phyloP scores from a whole-genome alignment of 805 yeast genomes.

The Cyberlindnera mrakii region DNA sequence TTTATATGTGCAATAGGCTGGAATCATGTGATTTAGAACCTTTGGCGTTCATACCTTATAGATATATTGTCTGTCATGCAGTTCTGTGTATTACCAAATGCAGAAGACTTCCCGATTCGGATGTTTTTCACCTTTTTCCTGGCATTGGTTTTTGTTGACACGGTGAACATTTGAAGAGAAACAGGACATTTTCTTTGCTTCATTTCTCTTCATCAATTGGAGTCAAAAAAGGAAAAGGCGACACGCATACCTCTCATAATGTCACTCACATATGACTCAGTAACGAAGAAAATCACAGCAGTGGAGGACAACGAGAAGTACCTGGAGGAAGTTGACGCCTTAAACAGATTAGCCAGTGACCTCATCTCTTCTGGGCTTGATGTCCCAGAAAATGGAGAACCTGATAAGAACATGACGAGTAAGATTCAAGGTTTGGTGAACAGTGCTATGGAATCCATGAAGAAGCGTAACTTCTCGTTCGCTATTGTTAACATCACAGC shows the following conservation, averaged over 20 bases:
- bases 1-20: too few species aligned
- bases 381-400: conserved; percentile 52
- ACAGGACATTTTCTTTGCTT: too few species aligned
- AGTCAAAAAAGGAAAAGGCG: too few species aligned
- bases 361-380: conserved; percentile 29
- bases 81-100: too few species aligned
- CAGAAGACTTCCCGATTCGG: too few species aligned
- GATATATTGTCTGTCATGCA: too few species aligned
- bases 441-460: conserved; percentile 53
- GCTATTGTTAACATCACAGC: conserved; percentile 58
- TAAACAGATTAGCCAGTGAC: conserved; percentile 29
- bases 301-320: conserved; percentile 11
- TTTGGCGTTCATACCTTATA: too few species aligned
- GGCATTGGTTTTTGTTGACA: too few species aligned
- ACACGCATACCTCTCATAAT: background rate
- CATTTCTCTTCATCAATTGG: too few species aligned
- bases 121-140: too few species aligned
- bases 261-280: conserved; percentile 22
- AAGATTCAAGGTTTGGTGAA: conserved; percentile 62
- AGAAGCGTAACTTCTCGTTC: conserved; percentile 47
- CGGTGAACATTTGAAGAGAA: too few species aligned
- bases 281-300: conserved; percentile 21
- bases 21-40: too few species aligned
- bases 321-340: conserved; percentile 25
- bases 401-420: conserved; percentile 46